Evolutionary conservation across 2,329 filamentous ascomycete genomes (phyloP).

Genomic region (Phaeosphaeriaceae sp.): DNA sequence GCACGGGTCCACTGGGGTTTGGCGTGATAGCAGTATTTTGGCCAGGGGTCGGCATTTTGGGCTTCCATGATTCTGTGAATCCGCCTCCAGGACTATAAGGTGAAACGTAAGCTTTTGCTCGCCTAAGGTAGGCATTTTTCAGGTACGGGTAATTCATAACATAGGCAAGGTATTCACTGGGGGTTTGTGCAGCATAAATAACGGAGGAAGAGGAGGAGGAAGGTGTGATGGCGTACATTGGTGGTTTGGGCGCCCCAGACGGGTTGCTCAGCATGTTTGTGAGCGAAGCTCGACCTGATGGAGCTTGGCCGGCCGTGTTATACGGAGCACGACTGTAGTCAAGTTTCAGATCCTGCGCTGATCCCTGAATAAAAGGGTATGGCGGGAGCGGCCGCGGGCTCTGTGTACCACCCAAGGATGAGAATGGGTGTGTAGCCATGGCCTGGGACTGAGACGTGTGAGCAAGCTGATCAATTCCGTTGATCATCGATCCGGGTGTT

Average conservation of each 20-base stretch:
- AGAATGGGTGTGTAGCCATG: slow-evolving; percentile 35
- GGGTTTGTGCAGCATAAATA: slow-evolving; percentile 44
- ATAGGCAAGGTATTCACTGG: slow-evolving; percentile 51
- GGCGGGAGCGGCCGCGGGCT: slow-evolving; percentile 24
- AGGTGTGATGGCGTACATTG: slow-evolving; percentile 47
- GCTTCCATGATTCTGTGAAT: slow-evolving; percentile 50
- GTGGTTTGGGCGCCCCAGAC: slow-evolving; percentile 40
- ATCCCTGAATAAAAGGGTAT: slow-evolving; percentile 27
- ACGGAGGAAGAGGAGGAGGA: slow-evolving; percentile 37
- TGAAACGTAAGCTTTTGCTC: slow-evolving; percentile 55
- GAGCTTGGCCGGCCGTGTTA: slow-evolving; percentile 32
- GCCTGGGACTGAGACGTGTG: slow-evolving; percentile 27
- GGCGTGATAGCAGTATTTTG: slow-evolving; percentile 21
- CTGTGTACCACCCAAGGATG: slow-evolving; percentile 15
- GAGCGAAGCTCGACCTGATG: slow-evolving; percentile 40
- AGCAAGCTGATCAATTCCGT: slow-evolving; percentile 36
- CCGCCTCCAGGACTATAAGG: slow-evolving; percentile 54
- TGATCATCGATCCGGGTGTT: slow-evolving; percentile 24
- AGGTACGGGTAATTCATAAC: slow-evolving; percentile 55
- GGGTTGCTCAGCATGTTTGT: slow-evolving; percentile 38
- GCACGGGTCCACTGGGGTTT: slow-evolving; percentile 19
- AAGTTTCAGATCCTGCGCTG: slow-evolving; percentile 17
- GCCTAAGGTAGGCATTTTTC: slow-evolving; percentile 52
- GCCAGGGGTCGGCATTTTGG: slow-evolving; percentile 23
- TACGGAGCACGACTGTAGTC: slow-evolving; percentile 20